phyloP scores from a whole-genome alignment of 768 basidiomycete species.

The Rhizopogon vulgaris region DNA sequence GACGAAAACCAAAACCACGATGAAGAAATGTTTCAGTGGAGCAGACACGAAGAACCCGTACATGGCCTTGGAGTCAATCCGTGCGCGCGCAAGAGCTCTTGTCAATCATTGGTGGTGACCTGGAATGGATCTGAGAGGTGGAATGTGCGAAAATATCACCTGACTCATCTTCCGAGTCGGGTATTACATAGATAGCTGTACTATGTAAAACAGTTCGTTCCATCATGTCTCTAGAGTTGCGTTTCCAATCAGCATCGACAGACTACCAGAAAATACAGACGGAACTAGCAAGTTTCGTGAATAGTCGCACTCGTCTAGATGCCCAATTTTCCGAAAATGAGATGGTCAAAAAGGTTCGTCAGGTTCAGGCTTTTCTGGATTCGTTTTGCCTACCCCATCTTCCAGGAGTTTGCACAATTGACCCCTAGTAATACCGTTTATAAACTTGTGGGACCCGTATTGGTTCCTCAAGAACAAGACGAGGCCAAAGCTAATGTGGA shows the following conservation, averaged over 20 bases:
- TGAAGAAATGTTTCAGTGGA: slow-evolving; percentile 70
- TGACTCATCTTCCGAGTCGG: background rate
- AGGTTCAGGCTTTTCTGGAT: background rate
- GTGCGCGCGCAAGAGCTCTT: slow-evolving; percentile 47
- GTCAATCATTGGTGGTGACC: slow-evolving; percentile 45
- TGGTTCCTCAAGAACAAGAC: slow-evolving; percentile 81
- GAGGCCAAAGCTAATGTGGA: slow-evolving; percentile 88
- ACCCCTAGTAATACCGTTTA: slow-evolving; percentile 76
- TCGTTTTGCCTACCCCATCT: slow-evolving; percentile 1
- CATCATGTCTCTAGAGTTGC: slow-evolving; percentile 49
- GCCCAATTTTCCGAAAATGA: slow-evolving; percentile 90
- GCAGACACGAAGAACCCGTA: slow-evolving; percentile 85
- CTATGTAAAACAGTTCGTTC: background rate
- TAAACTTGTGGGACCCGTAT: slow-evolving; percentile 87
- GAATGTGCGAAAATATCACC: background rate
- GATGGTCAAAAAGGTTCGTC: slow-evolving; percentile 74
- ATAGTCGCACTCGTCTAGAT: slow-evolving; percentile 81
- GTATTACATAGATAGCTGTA: no score
- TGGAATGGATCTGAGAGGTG: slow-evolving; percentile 11
- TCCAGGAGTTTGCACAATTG: slow-evolving; percentile 76
- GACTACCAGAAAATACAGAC: slow-evolving; percentile 80
- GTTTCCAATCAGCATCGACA: slow-evolving; percentile 59
- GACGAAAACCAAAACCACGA: slow-evolving; percentile 66
- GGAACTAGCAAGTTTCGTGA: slow-evolving; percentile 68
- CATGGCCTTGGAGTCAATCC: slow-evolving; percentile 63